Evolutionary conservation across 1,284 basidiomycete species (phyloP).

Genomic region (Kalmanozyma brasiliensis): DNA sequence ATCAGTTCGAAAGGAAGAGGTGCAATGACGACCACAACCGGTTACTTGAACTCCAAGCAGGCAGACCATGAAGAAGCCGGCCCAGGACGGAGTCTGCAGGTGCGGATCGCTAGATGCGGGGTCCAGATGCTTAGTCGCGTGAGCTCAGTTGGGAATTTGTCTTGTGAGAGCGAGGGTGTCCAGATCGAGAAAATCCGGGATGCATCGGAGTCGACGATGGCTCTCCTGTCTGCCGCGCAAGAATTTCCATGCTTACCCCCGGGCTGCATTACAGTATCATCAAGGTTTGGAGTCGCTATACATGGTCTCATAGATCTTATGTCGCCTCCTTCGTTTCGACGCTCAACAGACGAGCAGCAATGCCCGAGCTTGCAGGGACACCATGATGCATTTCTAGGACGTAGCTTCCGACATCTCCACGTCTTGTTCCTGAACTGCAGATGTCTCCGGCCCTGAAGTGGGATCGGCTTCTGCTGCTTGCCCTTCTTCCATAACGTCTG

Average conservation of each 20-base stretch:
- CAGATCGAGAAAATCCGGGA: conserved; percentile 16
- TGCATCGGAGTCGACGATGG: conserved; percentile 5
- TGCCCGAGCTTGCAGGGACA: not conserved
- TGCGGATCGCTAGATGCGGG: conserved; percentile 20
- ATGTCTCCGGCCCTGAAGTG: conserved; percentile 3
- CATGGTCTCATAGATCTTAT: too few relatives aligned
- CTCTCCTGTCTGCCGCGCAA: not conserved
- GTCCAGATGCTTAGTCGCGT: conserved; percentile 11
- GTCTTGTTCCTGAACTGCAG: conserved; percentile 15
- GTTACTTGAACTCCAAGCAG: conserved; percentile 7
- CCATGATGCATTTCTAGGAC: not conserved
- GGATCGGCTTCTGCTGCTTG: not conserved
- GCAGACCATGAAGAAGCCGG: conserved; percentile 12
- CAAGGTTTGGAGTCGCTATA: too few relatives aligned
- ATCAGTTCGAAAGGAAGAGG: not conserved
- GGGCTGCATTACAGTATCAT: too few relatives aligned
- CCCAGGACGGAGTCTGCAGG: conserved; percentile 3
- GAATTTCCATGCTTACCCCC: too few relatives aligned
- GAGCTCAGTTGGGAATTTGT: conserved; percentile 30
- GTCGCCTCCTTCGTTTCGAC: too few relatives aligned
- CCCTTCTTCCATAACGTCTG: not conserved
- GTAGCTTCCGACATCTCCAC: conserved; percentile 31
- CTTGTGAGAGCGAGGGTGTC: conserved; percentile 21
- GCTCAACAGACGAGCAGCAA: not conserved
- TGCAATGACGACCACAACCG: conserved; percentile 2